Evolutionary conservation across 495 filamentous ascomycete species (phyloP).

Genomic region (Penicillium tannophilum): DNA sequence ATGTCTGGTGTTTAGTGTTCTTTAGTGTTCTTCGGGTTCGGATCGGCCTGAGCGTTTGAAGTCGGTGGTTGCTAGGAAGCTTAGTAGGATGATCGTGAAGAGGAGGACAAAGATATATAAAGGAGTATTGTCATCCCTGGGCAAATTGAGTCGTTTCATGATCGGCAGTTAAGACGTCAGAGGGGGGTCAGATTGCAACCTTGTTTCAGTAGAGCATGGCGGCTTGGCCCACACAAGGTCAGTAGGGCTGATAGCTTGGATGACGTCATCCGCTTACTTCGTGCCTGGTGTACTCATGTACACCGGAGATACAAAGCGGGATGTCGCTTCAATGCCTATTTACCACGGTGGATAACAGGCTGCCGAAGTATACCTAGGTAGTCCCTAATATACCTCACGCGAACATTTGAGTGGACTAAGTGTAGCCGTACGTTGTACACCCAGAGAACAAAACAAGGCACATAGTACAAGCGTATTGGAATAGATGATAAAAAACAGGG

Average conservation of each 20-base stretch:
- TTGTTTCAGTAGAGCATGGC: slow-evolving; percentile 1
- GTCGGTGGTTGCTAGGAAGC: slow-evolving; percentile 33
- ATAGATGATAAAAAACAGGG: neutral
- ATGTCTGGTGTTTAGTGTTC: slow-evolving; percentile 4
- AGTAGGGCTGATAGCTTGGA: slow-evolving; percentile 13
- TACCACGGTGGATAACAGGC: neutral
- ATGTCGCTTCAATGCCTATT: neutral
- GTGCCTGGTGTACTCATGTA: neutral
- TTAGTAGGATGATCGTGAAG: slow-evolving; percentile 32
- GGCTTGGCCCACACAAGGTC: neutral
- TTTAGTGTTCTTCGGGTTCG: slow-evolving; percentile 6
- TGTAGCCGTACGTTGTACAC: slow-evolving; percentile 2
- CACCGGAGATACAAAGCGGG: too few relatives aligned
- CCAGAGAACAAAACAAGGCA: slow-evolving; percentile 3
- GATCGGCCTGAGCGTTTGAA: slow-evolving; percentile 20
- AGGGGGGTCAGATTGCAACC: slow-evolving; percentile 2
- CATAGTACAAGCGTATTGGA: neutral
- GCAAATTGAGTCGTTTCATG: slow-evolving; percentile 35
- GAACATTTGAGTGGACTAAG: neutral
- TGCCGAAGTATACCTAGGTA: neutral
- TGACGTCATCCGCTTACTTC: slow-evolving; percentile 13
- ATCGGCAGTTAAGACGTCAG: slow-evolving; percentile 23
- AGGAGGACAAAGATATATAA: slow-evolving; percentile 38
- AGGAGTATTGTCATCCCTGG: slow-evolving; percentile 32
- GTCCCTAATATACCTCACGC: neutral